These are phyloP conservation scores for Macrophomina pseudophaseolina DNA, from an alignment of 2,329 filamentous ascomycete genomes.

Conservation along the genomic window DNA sequence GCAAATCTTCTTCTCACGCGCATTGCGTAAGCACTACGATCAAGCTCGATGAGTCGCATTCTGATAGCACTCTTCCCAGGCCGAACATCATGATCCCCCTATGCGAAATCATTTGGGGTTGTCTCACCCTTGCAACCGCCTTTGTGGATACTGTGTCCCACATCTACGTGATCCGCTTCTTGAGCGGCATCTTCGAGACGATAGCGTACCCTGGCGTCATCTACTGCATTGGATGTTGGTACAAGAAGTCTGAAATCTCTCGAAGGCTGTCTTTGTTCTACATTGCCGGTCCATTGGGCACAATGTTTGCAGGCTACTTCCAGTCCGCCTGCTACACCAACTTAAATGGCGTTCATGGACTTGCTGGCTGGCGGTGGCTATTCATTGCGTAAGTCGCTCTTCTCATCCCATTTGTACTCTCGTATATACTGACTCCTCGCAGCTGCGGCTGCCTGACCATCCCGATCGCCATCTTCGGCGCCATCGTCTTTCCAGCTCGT, in stretches of 20 bases:
- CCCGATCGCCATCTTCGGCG: too few relatives aligned
- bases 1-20: not conserved
- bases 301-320: constrained; percentile 25
- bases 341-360: constrained; percentile 33
- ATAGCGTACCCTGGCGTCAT: constrained; percentile 27
- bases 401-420: too few relatives aligned
- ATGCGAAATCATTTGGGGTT: not conserved
- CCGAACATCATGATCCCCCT: not conserved
- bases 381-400: not conserved
- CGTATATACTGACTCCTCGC: not conserved
- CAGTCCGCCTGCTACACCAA: constrained; percentile 20
- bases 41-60: too few relatives aligned
- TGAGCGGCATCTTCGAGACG: constrained; percentile 1
- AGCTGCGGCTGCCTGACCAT: too few relatives aligned
- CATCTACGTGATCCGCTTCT: not conserved
- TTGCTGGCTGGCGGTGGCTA: not conserved
- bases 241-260: constrained; percentile 28
- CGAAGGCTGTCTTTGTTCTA: constrained; percentile 27
- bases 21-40: not conserved
- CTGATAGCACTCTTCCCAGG: not conserved
- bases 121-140: not conserved
- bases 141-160: not conserved
- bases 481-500: too few relatives aligned
- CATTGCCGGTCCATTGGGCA: constrained; percentile 21
- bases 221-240: constrained; percentile 30